Evolutionary conservation across 441 rosid species (phyloP), one percentile per base, ranked within the genome.

Genomic region (Populus trichocarpa): DNA sequence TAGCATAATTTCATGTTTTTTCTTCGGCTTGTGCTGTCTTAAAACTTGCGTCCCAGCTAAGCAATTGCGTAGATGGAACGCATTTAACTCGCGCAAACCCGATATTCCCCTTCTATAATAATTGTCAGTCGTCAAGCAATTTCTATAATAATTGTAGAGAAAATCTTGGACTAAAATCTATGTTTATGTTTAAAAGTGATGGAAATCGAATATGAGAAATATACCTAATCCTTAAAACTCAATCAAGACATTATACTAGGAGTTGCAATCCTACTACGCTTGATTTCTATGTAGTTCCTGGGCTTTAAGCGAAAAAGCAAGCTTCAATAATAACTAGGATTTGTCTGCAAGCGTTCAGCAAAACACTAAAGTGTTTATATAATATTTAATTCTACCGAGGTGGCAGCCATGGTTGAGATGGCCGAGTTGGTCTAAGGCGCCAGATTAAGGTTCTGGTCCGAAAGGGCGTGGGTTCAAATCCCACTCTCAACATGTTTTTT

Each of bases 341-440:
- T 42, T 30, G 32, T 30, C 32, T 30, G 32, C 32, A 3, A 30
- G 32, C 4, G 32, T 30, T 30, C 32, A 30, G 32, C 32, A 30
- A 30, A 30, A 30, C 32, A 30, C 3, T 30, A 3, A 3, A 3
- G 3, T 30, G 3, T 30, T 3, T 3, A 3, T 30, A 30, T 30
- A 30, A 30, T 3, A 4, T 3, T 3, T 30, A 0, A 30, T 30
- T 30, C 32, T 3, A 30, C 32, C 4, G 32, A 30, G 0, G 3
- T 3, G 32, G 4, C 32, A 30, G 32, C 0, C 32, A 30, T 3
- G 0, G 97, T 91, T 91, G 95, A 89, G 88, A 91, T 93, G 99
- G 97, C 93, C 94, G 98, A 94, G 98, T 92, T 92, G 97, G 97
- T 92, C 97, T 90, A 91, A 90, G 98, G 98, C 93, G 96, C 98